phyloP scores from a whole-genome alignment of 1,284 basidiomycete genomes.

The Neonothopanus nambi region DNA sequence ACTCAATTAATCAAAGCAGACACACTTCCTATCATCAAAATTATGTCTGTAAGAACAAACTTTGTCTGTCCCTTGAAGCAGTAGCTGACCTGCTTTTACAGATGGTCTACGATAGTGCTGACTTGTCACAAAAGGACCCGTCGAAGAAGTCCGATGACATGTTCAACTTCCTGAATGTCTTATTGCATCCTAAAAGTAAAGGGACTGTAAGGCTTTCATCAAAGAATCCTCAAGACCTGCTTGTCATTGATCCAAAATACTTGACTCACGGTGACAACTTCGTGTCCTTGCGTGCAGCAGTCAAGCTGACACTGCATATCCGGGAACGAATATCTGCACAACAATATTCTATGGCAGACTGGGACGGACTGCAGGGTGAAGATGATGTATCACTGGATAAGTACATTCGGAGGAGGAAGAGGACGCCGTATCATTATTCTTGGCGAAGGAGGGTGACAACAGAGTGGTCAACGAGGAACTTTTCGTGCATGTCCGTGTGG shows the following conservation, averaged over 20 bases:
- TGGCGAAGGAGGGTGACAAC: slow-evolving; percentile 9
- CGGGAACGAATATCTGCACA: slow-evolving; percentile 8
- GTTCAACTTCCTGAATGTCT: slow-evolving; percentile 12
- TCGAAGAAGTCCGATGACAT: slow-evolving; percentile 6
- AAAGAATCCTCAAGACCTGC: slow-evolving; percentile 7
- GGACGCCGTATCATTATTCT: slow-evolving; percentile 15
- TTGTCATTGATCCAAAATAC: slow-evolving; percentile 11
- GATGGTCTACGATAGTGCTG: slow-evolving; percentile 6
- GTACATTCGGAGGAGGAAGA: slow-evolving; percentile 9
- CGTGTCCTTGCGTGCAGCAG: slow-evolving; percentile 3
- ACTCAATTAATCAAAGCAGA: background rate
- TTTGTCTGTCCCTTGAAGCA: background rate
- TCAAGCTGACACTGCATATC: slow-evolving; percentile 10
- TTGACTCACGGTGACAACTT: slow-evolving; percentile 5
- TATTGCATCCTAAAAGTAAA: slow-evolving; percentile 11
- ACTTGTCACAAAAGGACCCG: too few relatives aligned
- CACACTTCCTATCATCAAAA: slow-evolving; percentile 15
- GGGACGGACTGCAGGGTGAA: slow-evolving; percentile 1
- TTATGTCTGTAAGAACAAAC: slow-evolving; percentile 16
- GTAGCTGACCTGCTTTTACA: background rate
- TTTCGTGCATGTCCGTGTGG: slow-evolving; percentile 27
- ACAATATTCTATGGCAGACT: slow-evolving; percentile 12
- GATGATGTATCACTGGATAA: slow-evolving; percentile 15
- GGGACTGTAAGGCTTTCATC: slow-evolving; percentile 14
- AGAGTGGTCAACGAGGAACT: slow-evolving; percentile 28